Percentiles rank a stretch among this genome's conserved stretches.
Evolutionary conservation across 371 early-diverging fungal genomes (phyloP).

Genomic region (Haplosporangium sp.): DNA sequence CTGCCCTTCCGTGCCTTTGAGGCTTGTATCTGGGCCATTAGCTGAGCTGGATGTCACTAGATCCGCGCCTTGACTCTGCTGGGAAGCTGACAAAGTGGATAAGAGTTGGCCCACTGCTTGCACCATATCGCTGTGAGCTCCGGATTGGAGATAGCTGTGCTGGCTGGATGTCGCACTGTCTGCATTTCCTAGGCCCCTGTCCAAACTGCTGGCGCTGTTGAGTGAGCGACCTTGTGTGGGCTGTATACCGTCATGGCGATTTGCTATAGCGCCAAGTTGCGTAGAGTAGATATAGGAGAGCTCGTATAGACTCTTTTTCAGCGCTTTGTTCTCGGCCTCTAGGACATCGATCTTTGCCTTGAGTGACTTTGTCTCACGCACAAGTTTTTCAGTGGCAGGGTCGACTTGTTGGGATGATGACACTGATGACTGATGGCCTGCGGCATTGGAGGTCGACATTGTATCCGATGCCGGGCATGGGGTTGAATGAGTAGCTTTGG

Average conservation of each 20-base stretch:
- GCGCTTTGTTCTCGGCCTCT: slow-evolving; percentile 84
- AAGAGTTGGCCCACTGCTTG: slow-evolving; percentile 36
- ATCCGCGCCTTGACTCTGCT: slow-evolving; percentile 28
- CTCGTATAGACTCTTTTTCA: slow-evolving; percentile 89
- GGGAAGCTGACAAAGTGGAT: slow-evolving; percentile 32
- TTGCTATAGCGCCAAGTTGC: slow-evolving; percentile 18
- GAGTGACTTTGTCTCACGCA: slow-evolving; percentile 79
- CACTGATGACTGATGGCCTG: slow-evolving; percentile 23
- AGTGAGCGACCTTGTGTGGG: slow-evolving; percentile 23
- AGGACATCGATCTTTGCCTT: slow-evolving; percentile 82
- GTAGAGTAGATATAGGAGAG: slow-evolving; percentile 81
- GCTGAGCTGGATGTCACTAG: slow-evolving; percentile 8
- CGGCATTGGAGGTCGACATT: slow-evolving; percentile 47
- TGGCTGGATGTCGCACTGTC: not conserved
- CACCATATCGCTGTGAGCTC: slow-evolving; percentile 27
- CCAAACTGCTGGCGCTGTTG: slow-evolving; percentile 5
- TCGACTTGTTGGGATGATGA: slow-evolving; percentile 52
- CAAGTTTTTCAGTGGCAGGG: slow-evolving; percentile 64
- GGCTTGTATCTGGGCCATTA: slow-evolving; percentile 12
- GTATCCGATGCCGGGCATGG: not conserved
- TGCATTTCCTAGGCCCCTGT: not conserved
- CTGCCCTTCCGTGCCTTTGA: slow-evolving; percentile 27
- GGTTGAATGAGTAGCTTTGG: not conserved
- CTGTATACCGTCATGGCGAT: not conserved
- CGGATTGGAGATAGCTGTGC: not conserved